These are phyloP conservation scores for Xylariaceae sp. DNA, from an alignment of 2,329 filamentous ascomycete genomes.

Conservation along the genomic window DNA sequence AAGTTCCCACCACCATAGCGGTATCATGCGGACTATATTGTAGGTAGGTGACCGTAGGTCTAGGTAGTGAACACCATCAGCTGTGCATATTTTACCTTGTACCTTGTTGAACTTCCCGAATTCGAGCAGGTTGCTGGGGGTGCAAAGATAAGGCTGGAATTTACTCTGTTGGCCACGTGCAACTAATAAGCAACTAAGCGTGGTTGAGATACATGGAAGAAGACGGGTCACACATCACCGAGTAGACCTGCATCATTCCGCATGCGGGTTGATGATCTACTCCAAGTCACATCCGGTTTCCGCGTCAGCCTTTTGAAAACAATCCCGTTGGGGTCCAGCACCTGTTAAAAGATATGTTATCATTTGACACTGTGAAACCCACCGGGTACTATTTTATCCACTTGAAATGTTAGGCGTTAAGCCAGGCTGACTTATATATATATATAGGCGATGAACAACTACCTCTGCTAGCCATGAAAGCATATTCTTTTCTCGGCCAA, in stretches of 20 bases:
- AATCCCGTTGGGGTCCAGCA: conserved; percentile 4
- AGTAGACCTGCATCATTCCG: conserved; percentile 22
- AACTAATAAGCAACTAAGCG: conserved; percentile 21
- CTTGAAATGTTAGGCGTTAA: neutral
- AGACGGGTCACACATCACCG: conserved; percentile 1
- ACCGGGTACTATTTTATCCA: neutral
- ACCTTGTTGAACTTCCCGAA: conserved; percentile 28
- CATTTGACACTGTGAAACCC: neutral
- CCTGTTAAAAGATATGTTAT: conserved; percentile 1
- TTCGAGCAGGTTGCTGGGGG: conserved; percentile 26
- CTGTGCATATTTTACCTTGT: conserved; percentile 20
- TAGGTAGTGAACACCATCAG: conserved; percentile 23
- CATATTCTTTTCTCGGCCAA: neutral
- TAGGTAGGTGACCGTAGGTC: conserved; percentile 11
- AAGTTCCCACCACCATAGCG: conserved; percentile 2
- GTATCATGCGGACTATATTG: conserved; percentile 32
- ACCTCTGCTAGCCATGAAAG: neutral
- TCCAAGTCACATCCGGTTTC: conserved; percentile 10
- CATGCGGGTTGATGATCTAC: conserved; percentile 23
- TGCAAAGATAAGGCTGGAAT: conserved; percentile 29
- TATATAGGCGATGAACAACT: neutral
- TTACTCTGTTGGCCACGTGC: conserved; percentile 25
- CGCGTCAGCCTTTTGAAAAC: conserved; percentile 16
- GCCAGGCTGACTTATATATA: neutral
- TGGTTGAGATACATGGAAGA: conserved; percentile 13